Base-by-base conservation (phyloP, 2,329 filamentous ascomycete genomes). In the Monilinia aucupariae region DNA sequence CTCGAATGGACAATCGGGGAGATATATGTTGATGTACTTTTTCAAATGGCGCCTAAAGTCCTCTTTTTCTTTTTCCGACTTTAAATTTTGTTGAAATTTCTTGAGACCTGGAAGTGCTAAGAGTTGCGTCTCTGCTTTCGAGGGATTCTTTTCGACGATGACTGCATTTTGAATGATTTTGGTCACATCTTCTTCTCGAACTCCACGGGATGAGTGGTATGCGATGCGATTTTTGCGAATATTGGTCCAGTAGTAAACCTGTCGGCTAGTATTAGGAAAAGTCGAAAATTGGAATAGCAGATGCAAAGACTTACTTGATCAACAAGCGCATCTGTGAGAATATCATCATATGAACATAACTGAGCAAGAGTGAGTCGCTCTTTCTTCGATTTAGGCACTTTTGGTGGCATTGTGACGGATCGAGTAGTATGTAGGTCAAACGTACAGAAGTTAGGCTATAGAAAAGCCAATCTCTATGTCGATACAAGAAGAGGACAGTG, bases 171-270 rank as follows among this genome's bases (percentile, higher is more conserved):
- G 84, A 9, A 88, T 78, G 61, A 87, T 84, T 67, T 83, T 80
- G 53, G 81, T 75, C 45, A 89, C 82, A 51, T 85, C 84, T 62
- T 83, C 81, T 70, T 86, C 82, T 61, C 84, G 85, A 58, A 97
- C 81, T 48, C 91, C 91, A 66, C 94, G 87, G 8, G 89, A 91
- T 0, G 91, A 83, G 71, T 90, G 89, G 75, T 96, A 97, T 62
- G 90, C 91, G 62, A 85, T 86, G 65, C 90, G 87, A 72, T 97
- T 96, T 77, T 99, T 99, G 68, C 93, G 92, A 64, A 97, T 96
- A 4, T 85, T 90, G 7, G 93, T 93, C 93, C 94, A 97, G 80
- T 94, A 99, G 76, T 90, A 97, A 12, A 91, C 88, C 93, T 97
- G 68, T 63, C 61, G 43, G 66, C 20, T 34, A 30, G 34, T 22